Evolutionary conservation across 768 basidiomycete species (phyloP).

Genomic region (Russula vinacea): DNA sequence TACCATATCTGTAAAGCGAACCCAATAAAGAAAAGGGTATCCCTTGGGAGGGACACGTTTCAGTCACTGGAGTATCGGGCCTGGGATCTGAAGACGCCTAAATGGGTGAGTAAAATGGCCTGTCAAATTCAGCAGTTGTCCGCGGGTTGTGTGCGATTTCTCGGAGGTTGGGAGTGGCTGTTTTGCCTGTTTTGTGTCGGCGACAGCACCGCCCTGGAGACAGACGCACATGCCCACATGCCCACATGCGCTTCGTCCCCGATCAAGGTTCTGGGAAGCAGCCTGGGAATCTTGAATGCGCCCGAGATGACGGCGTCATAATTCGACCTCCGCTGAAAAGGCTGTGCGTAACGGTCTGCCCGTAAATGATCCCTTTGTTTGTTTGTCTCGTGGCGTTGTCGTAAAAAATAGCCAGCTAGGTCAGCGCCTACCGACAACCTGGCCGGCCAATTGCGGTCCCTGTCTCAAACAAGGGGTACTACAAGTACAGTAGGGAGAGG

Average conservation of each 20-base stretch:
- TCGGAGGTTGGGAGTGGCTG: constrained; percentile 14
- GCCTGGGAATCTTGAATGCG: constrained; percentile 22
- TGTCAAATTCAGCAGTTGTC: constrained; percentile 9
- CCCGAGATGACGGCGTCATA: constrained; percentile 22
- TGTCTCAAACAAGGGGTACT: not conserved
- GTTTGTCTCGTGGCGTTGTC: constrained; percentile 23
- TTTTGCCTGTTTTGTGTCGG: constrained; percentile 21
- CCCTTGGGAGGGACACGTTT: constrained; percentile 11
- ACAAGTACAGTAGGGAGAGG: not conserved
- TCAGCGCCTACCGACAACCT: not conserved
- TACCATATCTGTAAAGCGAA: constrained; percentile 1
- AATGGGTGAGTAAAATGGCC: constrained; percentile 8
- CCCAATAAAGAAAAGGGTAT: constrained; percentile 9
- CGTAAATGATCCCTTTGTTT: constrained; percentile 21
- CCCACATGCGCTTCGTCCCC: constrained; percentile 17
- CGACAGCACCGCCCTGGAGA: constrained; percentile 26
- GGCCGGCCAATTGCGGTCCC: constrained; percentile 14
- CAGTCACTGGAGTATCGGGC: constrained; percentile 10
- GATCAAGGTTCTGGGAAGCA: constrained; percentile 28
- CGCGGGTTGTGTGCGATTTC: constrained; percentile 20
- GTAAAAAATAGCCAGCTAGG: not conserved
- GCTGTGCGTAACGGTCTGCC: constrained; percentile 25
- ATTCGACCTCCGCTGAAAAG: constrained; percentile 20
- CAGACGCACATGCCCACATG: constrained; percentile 8
- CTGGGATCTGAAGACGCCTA: constrained; percentile 8